Conservation (phyloP, 139 green algal species). For the Micromonas pusilla region DNA sequence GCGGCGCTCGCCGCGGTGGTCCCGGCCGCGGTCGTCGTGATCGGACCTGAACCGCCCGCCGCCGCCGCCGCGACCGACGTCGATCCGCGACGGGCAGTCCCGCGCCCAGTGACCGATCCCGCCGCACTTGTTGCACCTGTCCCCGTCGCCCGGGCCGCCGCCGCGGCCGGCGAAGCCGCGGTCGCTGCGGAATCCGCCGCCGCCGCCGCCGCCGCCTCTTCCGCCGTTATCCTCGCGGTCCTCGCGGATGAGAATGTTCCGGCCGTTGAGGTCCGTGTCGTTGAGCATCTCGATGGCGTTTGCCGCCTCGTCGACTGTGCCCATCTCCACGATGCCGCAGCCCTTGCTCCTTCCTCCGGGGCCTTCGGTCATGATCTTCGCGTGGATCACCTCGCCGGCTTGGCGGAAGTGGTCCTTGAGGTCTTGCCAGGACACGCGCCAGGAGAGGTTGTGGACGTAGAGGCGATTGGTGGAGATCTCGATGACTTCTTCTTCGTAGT, state of each 20-base stretch:
- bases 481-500: background rate
- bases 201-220: background rate
- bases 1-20: background rate
- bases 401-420: conserved; percentile 79
- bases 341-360: conserved; percentile 73
- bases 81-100: conserved; percentile 1
- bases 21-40: background rate
- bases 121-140: conserved; percentile 1
- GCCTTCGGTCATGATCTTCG: conserved; percentile 12
- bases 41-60: background rate
- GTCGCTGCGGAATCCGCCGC: background rate
- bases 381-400: conserved; percentile 31
- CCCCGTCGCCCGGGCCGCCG: background rate
- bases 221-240: conserved; percentile 70
- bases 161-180: background rate
- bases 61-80: background rate
- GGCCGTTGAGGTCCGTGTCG: conserved; percentile 70
- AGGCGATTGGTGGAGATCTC: conserved; percentile 11
- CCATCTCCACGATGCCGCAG: conserved; percentile 89
- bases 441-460: conserved; percentile 66
- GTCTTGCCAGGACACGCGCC: conserved; percentile 81
- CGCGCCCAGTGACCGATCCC: conserved; percentile 7
- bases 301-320: conserved; percentile 66
- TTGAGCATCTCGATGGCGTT: conserved; percentile 46
- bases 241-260: conserved; percentile 83